phyloP scores from a whole-genome alignment of 2,329 filamentous ascomycete species.

The Macrophomina phaseolina region DNA sequence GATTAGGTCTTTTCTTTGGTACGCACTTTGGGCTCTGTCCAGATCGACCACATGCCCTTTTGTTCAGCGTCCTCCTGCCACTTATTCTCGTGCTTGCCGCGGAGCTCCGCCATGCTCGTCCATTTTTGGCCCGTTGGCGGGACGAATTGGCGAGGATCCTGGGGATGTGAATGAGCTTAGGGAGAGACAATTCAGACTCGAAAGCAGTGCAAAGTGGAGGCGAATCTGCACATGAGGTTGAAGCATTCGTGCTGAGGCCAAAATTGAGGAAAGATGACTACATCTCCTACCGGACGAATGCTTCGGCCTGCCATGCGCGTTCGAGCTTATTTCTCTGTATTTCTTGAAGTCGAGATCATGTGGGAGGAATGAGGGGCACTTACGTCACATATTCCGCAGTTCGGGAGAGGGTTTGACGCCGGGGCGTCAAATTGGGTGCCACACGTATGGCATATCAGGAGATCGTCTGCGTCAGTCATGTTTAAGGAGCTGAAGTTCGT shows the following conservation, averaged over 20 bases:
- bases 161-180: not conserved
- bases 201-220: too few species aligned
- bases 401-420: constrained; percentile 55
- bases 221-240: too few species aligned
- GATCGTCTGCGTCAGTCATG: constrained; percentile 34
- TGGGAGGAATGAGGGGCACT: constrained; percentile 33
- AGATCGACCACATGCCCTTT: constrained; percentile 51
- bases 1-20: too few species aligned
- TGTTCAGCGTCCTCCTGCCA: constrained; percentile 58
- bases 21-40: constrained; percentile 49
- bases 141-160: constrained; percentile 71
- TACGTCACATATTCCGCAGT: constrained; percentile 76
- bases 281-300: too few species aligned
- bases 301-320: too few species aligned
- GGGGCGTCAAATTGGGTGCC: constrained; percentile 70
- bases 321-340: too few species aligned
- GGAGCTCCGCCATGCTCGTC: constrained; percentile 61
- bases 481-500: not conserved
- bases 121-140: constrained; percentile 69
- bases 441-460: constrained; percentile 70
- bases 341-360: too few species aligned
- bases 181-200: not conserved
- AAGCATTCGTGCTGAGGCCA: too few species aligned
- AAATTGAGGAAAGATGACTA: too few species aligned
- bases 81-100: constrained; percentile 57